These are phyloP conservation scores for Amanita phalloides DNA, from an alignment of 768 basidiomycete species.

Conservation along the genomic window DNA sequence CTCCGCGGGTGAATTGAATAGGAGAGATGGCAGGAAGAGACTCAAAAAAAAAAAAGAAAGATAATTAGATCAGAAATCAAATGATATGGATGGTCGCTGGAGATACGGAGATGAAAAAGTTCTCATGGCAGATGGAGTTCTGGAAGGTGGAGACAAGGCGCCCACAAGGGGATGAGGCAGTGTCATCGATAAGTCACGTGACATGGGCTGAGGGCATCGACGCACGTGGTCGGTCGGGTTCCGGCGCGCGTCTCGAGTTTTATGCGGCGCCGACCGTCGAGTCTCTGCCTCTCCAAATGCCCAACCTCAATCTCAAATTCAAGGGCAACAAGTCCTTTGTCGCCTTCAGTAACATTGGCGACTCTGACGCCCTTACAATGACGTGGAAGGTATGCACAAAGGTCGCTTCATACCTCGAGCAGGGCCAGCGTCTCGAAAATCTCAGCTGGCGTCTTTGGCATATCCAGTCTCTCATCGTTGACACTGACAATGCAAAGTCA, in stretches of 20 bases:
- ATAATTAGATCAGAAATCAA: too few species aligned
- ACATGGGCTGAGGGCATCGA: slow-evolving; percentile 5
- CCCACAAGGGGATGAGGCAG: background rate
- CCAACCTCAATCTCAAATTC: slow-evolving; percentile 80
- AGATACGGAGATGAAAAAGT: too few species aligned
- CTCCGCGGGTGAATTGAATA: too few species aligned
- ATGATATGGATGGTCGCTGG: too few species aligned
- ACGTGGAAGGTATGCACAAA: slow-evolving; percentile 94
- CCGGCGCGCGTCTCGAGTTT: slow-evolving; percentile 12
- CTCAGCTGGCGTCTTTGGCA: slow-evolving; percentile 90
- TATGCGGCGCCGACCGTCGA: slow-evolving; percentile 8
- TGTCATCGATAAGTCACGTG: slow-evolving; percentile 7
- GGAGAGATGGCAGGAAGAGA: too few species aligned
- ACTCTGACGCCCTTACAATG: slow-evolving; percentile 76
- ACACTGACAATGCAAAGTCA: slow-evolving; percentile 79
- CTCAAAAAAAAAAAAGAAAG: too few species aligned
- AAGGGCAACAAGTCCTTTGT: slow-evolving; percentile 94
- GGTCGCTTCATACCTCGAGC: slow-evolving; percentile 84
- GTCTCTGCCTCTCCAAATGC: slow-evolving; percentile 31
- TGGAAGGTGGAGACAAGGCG: background rate
- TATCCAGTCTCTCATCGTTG: slow-evolving; percentile 85
- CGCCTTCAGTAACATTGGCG: slow-evolving; percentile 82
- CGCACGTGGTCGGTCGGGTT: background rate
- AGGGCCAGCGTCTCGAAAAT: slow-evolving; percentile 87
- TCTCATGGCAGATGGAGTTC: too few species aligned